phyloP scores from a whole-genome alignment of 805 yeast species.

The Lipomyces chichibuensis region DNA sequence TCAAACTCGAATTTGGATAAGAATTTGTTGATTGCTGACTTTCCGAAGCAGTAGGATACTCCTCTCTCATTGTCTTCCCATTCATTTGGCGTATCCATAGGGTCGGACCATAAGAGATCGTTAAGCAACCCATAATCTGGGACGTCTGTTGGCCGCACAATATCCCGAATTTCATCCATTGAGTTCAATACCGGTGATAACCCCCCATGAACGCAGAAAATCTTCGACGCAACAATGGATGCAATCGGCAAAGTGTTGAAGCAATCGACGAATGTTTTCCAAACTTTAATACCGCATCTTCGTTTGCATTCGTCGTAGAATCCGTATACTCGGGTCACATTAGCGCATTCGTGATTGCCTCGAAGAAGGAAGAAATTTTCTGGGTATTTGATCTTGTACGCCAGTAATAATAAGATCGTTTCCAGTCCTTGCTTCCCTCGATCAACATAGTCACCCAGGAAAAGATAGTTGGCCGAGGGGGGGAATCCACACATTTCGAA shows the following conservation, averaged over 20 bases:
- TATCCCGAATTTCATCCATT: constrained; percentile 73
- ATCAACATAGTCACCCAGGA: constrained; percentile 96
- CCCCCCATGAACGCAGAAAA: constrained; percentile 89
- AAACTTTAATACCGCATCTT: constrained; percentile 84
- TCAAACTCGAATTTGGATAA: constrained; percentile 75
- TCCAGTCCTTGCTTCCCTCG: constrained; percentile 96
- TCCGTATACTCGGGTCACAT: constrained; percentile 94
- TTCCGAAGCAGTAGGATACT: constrained; percentile 76
- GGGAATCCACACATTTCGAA: constrained; percentile 98
- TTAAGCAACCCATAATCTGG: constrained; percentile 80
- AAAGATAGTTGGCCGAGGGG: constrained; percentile 87
- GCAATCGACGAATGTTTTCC: constrained; percentile 93
- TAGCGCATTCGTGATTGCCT: constrained; percentile 98
- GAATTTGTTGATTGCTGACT: constrained; percentile 78
- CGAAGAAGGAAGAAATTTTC: constrained; percentile 90
- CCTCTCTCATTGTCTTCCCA: constrained; percentile 91
- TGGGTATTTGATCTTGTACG: constrained; percentile 95
- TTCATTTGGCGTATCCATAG: constrained; percentile 78
- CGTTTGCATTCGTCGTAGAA: constrained; percentile 98
- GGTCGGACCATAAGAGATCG: constrained; percentile 83
- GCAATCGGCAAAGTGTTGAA: constrained; percentile 95
- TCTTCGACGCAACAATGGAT: constrained; percentile 92
- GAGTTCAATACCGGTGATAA: constrained; percentile 71
- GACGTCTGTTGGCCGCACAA: constrained; percentile 82
- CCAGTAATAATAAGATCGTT: constrained; percentile 80